phyloP scores from a whole-genome alignment of 2,329 filamentous ascomycete genomes.

The Phoma sp. region DNA sequence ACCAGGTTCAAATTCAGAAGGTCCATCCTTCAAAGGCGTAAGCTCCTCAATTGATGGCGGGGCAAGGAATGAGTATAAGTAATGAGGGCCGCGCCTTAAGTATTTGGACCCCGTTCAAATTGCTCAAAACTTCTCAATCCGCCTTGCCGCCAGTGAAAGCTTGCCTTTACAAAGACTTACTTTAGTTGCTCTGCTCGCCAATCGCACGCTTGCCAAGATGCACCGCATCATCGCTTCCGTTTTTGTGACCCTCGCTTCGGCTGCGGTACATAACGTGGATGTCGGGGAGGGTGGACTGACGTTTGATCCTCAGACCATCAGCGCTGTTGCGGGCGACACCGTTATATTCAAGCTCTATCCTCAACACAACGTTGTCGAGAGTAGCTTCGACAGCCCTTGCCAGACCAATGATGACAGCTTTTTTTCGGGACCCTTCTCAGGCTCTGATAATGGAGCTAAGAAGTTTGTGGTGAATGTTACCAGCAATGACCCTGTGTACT shows the following conservation, averaged over 20 bases:
- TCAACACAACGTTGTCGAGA: slow-evolving; percentile 24
- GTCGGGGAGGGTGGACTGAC: slow-evolving; percentile 18
- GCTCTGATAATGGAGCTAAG: slow-evolving; percentile 26
- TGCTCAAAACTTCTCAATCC: slow-evolving; percentile 5
- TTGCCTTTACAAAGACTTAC: not conserved
- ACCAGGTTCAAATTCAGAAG: not conserved
- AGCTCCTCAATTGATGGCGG: not conserved
- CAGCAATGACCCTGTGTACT: slow-evolving; percentile 30
- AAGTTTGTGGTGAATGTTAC: slow-evolving; percentile 37
- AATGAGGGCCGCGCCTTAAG: slow-evolving; percentile 3
- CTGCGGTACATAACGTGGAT: slow-evolving; percentile 22
- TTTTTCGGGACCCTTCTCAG: too few species aligned
- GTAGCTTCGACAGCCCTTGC: slow-evolving; percentile 24
- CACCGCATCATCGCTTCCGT: not conserved
- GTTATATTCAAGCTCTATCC: slow-evolving; percentile 26
- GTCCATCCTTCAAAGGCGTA: not conserved
- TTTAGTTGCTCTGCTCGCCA: not conserved
- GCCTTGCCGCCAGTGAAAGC: not conserved
- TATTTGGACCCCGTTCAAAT: not conserved
- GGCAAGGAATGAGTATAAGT: slow-evolving; percentile 2
- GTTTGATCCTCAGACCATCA: slow-evolving; percentile 23
- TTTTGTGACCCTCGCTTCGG: slow-evolving; percentile 10
- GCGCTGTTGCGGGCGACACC: slow-evolving; percentile 22
- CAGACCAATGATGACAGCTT: slow-evolving; percentile 16
- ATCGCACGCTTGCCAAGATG: not conserved